A percentile compares a stretch with the other conserved stretches of the same genome.
phyloP scores from a whole-genome alignment of 2,329 filamentous ascomycete species.

The Pseudogymnoascus sp. region DNA sequence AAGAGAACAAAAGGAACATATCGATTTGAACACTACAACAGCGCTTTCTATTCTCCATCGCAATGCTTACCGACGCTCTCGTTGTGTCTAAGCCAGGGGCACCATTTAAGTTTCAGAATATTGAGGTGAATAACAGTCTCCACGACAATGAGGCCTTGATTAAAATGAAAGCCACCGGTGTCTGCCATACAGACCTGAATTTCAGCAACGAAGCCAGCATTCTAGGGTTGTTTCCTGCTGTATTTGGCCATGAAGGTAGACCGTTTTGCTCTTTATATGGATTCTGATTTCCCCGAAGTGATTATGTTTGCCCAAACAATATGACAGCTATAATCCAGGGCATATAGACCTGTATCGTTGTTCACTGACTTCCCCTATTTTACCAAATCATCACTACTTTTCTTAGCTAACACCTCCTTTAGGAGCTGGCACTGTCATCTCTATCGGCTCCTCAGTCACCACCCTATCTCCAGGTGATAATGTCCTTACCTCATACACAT shows the following conservation, averaged over 20 bases:
- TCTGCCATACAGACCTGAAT: constrained; percentile 24
- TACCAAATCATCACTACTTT: neutral
- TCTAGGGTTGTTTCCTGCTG: constrained; percentile 20
- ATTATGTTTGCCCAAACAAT: neutral
- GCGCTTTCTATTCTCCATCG: neutral
- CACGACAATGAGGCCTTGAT: constrained; percentile 27
- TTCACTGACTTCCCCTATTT: neutral
- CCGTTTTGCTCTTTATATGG: neutral
- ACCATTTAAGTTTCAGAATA: constrained; percentile 23
- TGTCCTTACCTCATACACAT: constrained; percentile 29
- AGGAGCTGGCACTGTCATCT: constrained; percentile 18
- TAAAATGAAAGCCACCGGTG: constrained; percentile 29
- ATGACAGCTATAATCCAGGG: neutral
- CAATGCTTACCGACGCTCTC: constrained; percentile 13
- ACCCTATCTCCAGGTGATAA: constrained; percentile 15
- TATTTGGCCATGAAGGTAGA: constrained; percentile 26
- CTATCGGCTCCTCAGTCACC: constrained; percentile 14
- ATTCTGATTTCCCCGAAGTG: neutral
- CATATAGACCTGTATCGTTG: neutral
- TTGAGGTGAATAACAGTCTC: constrained; percentile 13
- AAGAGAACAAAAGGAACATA: neutral
- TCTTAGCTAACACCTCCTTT: neutral
- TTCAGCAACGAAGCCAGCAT: constrained; percentile 14
- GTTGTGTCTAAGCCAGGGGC: constrained; percentile 11
- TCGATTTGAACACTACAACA: neutral